Evolutionary conservation across 352 stramenopile species (phyloP).

Genomic region (Phytopythium mirpurense): DNA sequence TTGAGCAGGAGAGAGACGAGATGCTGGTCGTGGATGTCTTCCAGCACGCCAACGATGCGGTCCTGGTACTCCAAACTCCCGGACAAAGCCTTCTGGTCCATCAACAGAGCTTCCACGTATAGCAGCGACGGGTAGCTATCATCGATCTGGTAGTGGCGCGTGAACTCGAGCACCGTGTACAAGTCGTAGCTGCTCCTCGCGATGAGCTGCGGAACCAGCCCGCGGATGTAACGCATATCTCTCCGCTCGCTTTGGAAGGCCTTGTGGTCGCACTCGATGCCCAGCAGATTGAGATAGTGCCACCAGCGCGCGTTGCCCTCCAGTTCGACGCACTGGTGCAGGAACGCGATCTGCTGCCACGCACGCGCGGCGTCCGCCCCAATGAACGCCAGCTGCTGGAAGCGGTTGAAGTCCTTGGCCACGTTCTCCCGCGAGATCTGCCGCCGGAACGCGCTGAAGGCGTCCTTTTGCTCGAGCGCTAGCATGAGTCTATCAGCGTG

Average conservation of each 20-base stretch:
- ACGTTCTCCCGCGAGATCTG: slow-evolving; percentile 81
- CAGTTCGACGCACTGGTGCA: slow-evolving; percentile 76
- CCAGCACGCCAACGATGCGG: slow-evolving; percentile 68
- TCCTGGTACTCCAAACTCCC: slow-evolving; percentile 58
- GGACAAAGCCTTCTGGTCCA: slow-evolving; percentile 15
- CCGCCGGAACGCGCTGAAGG: slow-evolving; percentile 61
- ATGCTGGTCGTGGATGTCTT: slow-evolving; percentile 74
- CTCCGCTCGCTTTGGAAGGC: slow-evolving; percentile 64
- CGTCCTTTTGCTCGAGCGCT: slow-evolving; percentile 65
- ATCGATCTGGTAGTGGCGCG: slow-evolving; percentile 79
- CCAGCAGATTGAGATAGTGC: slow-evolving; percentile 74
- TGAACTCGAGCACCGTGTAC: slow-evolving; percentile 78
- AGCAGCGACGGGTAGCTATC: slow-evolving; percentile 65
- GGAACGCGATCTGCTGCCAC: slow-evolving; percentile 77
- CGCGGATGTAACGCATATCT: slow-evolving; percentile 64
- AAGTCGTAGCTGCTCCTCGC: slow-evolving; percentile 72
- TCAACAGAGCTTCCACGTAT: slow-evolving; percentile 62
- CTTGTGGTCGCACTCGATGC: slow-evolving; percentile 74
- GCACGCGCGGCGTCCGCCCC: slow-evolving; percentile 66
- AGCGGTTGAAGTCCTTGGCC: slow-evolving; percentile 74
- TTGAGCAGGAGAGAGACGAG: slow-evolving; percentile 53
- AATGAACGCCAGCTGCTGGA: slow-evolving; percentile 70
- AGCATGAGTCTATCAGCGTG: slow-evolving; percentile 50
- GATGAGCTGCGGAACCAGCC: slow-evolving; percentile 56
- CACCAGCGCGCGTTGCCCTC: slow-evolving; percentile 81